Evolutionary conservation across 257 asterid species (phyloP), one percentile per base, ranked within the genome.

Genomic region (Nicotiana undulata): DNA sequence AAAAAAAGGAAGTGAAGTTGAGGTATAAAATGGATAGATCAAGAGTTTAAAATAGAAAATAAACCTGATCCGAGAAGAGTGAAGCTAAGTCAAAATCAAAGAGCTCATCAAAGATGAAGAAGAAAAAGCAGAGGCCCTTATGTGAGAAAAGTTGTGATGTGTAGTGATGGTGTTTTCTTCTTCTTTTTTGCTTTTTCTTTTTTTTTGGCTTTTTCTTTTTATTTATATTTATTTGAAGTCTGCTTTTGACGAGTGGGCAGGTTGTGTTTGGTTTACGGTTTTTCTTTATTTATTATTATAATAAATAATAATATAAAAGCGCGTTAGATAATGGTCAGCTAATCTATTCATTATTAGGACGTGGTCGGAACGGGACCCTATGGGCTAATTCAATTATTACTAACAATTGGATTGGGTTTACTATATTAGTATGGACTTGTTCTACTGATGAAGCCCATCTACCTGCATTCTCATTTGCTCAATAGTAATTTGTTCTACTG

Each of bases 241-340:
- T 65, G 51, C 51, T 17, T 65, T 32, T 31, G 15, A 65, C 51
- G 51, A 65, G 75, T 17, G 75, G 75, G 75, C 51, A 65, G 51
- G 52, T 65, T 22, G 52, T 65, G 75, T 65, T 65, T 65, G 74
- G 74, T 65, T 65, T 65, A 46, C 74, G 24, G 74, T 65, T 65
- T 17, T 5, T 1, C 28, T 37, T 6, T 37, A 37, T 37, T 31
- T 37, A 7, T 37, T 37, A 6, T 37, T 26, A 26, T 26, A 26
- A 26, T 26, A 26, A 26, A 26, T 26, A 1, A 26, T 26, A 26
- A 26, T 26, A 65, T 65, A 3, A 65, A 65, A 65, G 28, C 75
- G 75, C 75, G 75, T 65, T 65, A 65, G 26, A 65, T 65, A 31
- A 65, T 65, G 52, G 52, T 65, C 52, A 65, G 26, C 51, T 20